Percentiles rank a stretch among this genome's conserved stretches.
Evolutionary conservation across 257 asterid genomes (phyloP).

Genomic region (Cinchona pubescens): DNA sequence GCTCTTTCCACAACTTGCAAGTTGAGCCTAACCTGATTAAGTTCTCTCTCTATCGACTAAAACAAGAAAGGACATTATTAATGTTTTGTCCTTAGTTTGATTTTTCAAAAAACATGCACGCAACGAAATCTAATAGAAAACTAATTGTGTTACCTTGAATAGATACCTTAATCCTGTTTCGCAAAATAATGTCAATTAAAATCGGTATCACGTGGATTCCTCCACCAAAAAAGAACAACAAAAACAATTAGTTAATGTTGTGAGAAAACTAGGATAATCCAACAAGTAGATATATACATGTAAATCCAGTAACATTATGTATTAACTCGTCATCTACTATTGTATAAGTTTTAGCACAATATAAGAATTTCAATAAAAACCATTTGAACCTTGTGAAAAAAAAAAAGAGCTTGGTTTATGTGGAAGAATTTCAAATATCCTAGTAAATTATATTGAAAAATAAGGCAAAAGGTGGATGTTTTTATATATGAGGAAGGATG

Average conservation of each 20-base stretch:
- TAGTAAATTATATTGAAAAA: too few relatives aligned
- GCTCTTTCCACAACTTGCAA: slow-evolving; percentile 3
- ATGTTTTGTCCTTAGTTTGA: too few relatives aligned
- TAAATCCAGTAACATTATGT: not conserved
- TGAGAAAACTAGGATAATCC: not conserved
- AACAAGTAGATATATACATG: not conserved
- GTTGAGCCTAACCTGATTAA: not conserved
- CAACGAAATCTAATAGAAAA: not conserved
- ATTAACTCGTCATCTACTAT: too few relatives aligned
- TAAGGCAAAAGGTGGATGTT: too few relatives aligned
- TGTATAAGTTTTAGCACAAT: too few relatives aligned
- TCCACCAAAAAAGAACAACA: not conserved
- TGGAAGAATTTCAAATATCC: too few relatives aligned
- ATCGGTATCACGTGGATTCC: too few relatives aligned
- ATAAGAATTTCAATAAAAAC: too few relatives aligned
- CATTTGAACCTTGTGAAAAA: too few relatives aligned
- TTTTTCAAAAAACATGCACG: too few relatives aligned
- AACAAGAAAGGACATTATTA: not conserved
- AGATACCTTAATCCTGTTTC: slow-evolving; percentile 14
- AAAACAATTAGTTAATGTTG: not conserved
- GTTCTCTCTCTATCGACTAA: slow-evolving; percentile 6
- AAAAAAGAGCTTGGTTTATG: too few relatives aligned
- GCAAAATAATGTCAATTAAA: not conserved
- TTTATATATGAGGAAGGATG: too few relatives aligned
- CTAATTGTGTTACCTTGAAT: not conserved